Evolutionary conservation across 1,284 basidiomycete genomes (phyloP), one percentile per base, ranked within the genome.

Genomic region (Heterobasidion annosum): DNA sequence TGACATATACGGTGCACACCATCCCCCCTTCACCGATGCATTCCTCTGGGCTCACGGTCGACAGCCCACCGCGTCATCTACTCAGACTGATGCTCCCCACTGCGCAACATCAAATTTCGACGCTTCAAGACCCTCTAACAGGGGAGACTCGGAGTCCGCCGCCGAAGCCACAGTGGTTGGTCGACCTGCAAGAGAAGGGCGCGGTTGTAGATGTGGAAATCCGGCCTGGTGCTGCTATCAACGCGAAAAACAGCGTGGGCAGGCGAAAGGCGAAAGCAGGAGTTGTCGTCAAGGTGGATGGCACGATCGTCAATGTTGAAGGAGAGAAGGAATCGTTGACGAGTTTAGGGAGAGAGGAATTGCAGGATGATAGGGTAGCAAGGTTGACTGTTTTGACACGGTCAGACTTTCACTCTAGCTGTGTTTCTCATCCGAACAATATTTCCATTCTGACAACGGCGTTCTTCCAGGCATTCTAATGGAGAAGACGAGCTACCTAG

Each of bases 11-110:
- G 12, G 68, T 87, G 34, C 75, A 83, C 65, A 87, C 85, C 1
- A 76, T 93, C 53, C 88, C 91, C 0, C 81, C 85, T 3, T 91
- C 90, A 1, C 83, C 89, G 1, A 70, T 91, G 43, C 88, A 91
- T 64, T 90, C 91, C 3, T 85, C 85, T 5, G 83, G 82, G 8
- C 65, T 85, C 55, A 79, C 74, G 56, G 71, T 75, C 10, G 78
- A 79, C 57, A 73, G 73, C 49, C 79, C 83, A 7, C 77, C 83
- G 18, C 78, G 89, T 40, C 90, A 94, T 65, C 67, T 95, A 16
- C 60, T 95, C 9, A 77, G 88, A 45, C 65, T 95, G 53, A 83
- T 78, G 42, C 69, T 95, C n/a, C 92, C 92, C 2, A 93, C 91
- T 0, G 82, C 86, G 9, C 87, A 85, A 57, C 91, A 85, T 64